phyloP scores from a whole-genome alignment of 2,329 filamentous ascomycete species.

The Metarhizium album region DNA sequence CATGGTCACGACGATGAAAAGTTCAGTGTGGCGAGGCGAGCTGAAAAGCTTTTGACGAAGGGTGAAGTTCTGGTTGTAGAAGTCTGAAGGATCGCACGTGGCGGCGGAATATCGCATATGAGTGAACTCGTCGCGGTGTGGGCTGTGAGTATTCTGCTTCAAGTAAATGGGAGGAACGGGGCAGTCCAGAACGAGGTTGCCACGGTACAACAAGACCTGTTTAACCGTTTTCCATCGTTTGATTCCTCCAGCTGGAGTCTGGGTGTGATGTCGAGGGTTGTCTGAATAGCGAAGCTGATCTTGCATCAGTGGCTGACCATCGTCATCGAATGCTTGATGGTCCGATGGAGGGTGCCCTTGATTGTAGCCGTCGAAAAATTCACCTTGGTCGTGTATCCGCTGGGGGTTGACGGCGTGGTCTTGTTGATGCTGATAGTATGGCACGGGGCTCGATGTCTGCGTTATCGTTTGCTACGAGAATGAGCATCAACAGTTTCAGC shows the following conservation, averaged over 20 bases:
- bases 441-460: background rate
- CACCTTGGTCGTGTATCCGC: background rate
- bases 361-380: background rate
- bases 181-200: slow-evolving; percentile 93
- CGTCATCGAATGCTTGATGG: slow-evolving; percentile 7
- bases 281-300: background rate
- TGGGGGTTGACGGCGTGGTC: background rate
- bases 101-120: slow-evolving; percentile 92
- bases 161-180: slow-evolving; percentile 83
- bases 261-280: slow-evolving; percentile 7
- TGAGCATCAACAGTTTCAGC: background rate
- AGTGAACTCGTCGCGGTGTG: slow-evolving; percentile 78
- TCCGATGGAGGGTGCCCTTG: slow-evolving; percentile 19
- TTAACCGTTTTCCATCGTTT: slow-evolving; percentile 98
- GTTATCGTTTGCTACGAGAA: background rate
- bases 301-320: background rate
- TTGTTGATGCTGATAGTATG: background rate
- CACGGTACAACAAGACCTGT: slow-evolving; percentile 92
- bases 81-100: slow-evolving; percentile 84
- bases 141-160: slow-evolving; percentile 75
- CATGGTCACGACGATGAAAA: slow-evolving; percentile 97
- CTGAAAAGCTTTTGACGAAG: slow-evolving; percentile 85
- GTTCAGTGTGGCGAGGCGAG: slow-evolving; percentile 82
- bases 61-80: slow-evolving; percentile 83
- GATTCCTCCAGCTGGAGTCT: slow-evolving; percentile 38